phyloP scores from a whole-genome alignment of 768 basidiomycete species.

The Kwoniella botswanensis region DNA sequence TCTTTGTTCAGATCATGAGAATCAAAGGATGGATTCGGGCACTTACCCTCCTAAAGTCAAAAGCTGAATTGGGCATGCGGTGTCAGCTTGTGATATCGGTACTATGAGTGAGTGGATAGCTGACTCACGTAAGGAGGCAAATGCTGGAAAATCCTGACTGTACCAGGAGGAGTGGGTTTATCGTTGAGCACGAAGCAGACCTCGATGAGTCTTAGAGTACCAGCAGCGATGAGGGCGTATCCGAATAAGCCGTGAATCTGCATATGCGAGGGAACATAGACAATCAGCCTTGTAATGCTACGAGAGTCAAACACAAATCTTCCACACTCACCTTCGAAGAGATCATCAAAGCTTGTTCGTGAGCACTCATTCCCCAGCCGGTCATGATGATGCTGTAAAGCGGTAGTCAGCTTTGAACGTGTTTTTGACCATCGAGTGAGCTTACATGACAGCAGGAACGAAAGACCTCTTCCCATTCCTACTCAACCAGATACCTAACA shows the following conservation, averaged over 20 bases:
- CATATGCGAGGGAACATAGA: background rate
- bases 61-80: conserved; percentile 61
- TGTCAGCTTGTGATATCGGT: background rate
- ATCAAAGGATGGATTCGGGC: background rate
- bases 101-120: background rate
- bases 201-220: conserved; percentile 77
- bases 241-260: conserved; percentile 85
- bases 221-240: conserved; percentile 82
- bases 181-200: conserved; percentile 72
- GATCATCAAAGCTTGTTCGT: conserved; percentile 80
- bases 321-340: conserved; percentile 70
- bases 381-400: conserved; percentile 76
- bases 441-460: conserved; percentile 80
- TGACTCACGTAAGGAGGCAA: conserved; percentile 82
- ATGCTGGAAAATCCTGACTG: conserved; percentile 75
- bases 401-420: background rate
- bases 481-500: conserved; percentile 78
- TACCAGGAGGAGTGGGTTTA: conserved; percentile 54
- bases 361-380: conserved; percentile 90
- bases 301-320: too few species aligned
- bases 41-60: conserved; percentile 74
- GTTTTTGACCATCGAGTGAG: conserved; percentile 3
- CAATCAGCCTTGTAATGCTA: background rate
- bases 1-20: background rate
- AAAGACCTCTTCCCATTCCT: conserved; percentile 59